Evolutionary conservation across 2,329 filamentous ascomycete genomes (phyloP), one percentile per base, ranked within the genome.

Genomic region (Blastomyces silverae): DNA sequence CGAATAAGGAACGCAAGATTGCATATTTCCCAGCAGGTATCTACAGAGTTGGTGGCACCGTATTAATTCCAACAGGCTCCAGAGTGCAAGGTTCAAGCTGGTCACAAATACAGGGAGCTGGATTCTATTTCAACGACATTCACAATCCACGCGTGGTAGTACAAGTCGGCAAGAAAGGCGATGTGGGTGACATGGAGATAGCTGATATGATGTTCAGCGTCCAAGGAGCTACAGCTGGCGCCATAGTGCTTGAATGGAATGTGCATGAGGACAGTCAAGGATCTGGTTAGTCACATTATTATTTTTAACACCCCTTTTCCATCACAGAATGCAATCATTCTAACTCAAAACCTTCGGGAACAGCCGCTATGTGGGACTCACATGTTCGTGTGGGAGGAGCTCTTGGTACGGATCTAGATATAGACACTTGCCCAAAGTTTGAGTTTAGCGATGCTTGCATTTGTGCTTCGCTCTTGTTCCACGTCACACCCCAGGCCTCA

Each of bases 11-110:
- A n/a, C 69, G 60, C 61, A 82, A 89, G 70, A 76, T 93, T 67
- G 83, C 90, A 65, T 92, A 87, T 78, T 88, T 93, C 69, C 88
- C 91, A 72, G 87, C 89, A 71, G 90, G 90, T 64, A 84, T 87
- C 61, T 91, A 92, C 74, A 75, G 89, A 64, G 79, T 92, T 69
- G 87, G 84, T 55, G 81, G 85, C 70, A 92, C 89, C 0, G 79
- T 92, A 74, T 83, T 84, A 69, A 82, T 92, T 10, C 89, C 89
- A 65, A 69, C 73, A 1, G 79, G 79, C 15, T 79, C 82, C 13
- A 83, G 80, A 67, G 84, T 89, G 64, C 80, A 87, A 2, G 68
- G 84, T 89, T 64, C 80, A 86, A 2, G 68, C 1, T 75, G 73
- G 70, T 65, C 71, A 1, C 73, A 75, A 42, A 73, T 77, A 61